These are phyloP conservation scores for Cryptosporidium viatorum DNA, from an alignment of 169 alveolate genomes.

Conservation along the genomic window DNA sequence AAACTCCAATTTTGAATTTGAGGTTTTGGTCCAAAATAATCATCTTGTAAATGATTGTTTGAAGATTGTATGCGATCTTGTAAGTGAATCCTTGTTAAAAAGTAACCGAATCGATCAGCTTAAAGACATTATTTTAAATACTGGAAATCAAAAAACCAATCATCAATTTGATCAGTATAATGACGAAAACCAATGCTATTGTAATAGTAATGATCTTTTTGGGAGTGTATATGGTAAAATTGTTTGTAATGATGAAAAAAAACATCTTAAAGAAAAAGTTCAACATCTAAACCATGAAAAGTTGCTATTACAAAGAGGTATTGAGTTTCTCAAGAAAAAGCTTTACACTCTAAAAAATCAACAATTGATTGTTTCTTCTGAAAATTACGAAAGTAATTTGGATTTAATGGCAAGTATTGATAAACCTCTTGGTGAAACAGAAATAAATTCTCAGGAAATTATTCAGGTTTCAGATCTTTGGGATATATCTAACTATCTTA, in stretches of 20 bases:
- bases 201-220: conserved; percentile 47
- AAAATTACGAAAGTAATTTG: conserved; percentile 14
- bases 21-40: conserved; percentile 44
- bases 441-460: conserved; percentile 22
- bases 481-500: conserved; percentile 51
- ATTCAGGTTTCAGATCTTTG: conserved; percentile 29
- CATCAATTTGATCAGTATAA: neutral
- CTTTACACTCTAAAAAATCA: conserved; percentile 33
- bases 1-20: conserved; percentile 23
- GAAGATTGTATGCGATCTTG: conserved; percentile 51
- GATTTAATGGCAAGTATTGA: conserved; percentile 49
- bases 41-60: conserved; percentile 61
- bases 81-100: conserved; percentile 38
- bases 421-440: conserved; percentile 11
- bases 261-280: conserved; percentile 47
- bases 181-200: conserved; percentile 40
- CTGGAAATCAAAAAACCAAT: neutral
- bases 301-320: conserved; percentile 33
- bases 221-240: conserved; percentile 58
- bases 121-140: conserved; percentile 38
- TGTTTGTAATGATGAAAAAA: conserved; percentile 57
- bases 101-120: conserved; percentile 60
- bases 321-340: conserved; percentile 54
- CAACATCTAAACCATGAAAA: conserved; percentile 44
- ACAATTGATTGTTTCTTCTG: conserved; percentile 24